Conservation (phyloP, 140 eudicot species). For the Ambrosia hybrid region DNA sequence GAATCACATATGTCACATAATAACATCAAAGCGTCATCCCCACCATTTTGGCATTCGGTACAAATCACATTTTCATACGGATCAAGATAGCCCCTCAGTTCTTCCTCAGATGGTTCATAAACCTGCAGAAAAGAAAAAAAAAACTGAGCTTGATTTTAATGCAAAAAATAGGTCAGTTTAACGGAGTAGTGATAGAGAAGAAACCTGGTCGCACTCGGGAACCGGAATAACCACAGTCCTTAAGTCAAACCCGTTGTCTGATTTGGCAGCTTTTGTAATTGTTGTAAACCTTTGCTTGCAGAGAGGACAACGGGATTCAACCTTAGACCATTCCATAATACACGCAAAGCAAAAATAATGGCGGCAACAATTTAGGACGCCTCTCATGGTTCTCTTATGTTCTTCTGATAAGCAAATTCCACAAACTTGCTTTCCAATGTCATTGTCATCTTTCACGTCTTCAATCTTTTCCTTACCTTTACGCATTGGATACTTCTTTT, state of each 20-base stretch:
- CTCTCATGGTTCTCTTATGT: constrained; percentile 75
- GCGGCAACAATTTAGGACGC: constrained; percentile 72
- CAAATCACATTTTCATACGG: constrained; percentile 88
- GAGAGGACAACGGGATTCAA: constrained; percentile 93
- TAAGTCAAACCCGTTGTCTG: no score
- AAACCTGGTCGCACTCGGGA: no score
- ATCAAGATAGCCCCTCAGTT: constrained; percentile 80
- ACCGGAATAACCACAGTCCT: no score
- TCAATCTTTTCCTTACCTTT: constrained; percentile 82
- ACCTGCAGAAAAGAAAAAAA: constrained; percentile 41
- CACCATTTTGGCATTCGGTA: constrained; percentile 91
- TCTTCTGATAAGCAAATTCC: constrained; percentile 95
- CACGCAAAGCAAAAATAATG: constrained; percentile 89
- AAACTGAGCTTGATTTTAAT: background rate
- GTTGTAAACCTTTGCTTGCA: constrained; percentile 89
- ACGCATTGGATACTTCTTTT: constrained; percentile 49
- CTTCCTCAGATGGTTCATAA: constrained; percentile 95
- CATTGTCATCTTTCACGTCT: constrained; percentile 54
- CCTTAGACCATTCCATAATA: constrained; percentile 98
- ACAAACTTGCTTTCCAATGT: constrained; percentile 77
- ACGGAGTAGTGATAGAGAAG: no score
- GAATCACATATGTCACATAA: constrained; percentile 96
- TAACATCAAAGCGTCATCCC: constrained; percentile 88
- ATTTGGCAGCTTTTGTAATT: constrained; percentile 22
- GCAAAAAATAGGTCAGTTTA: no score